Base-by-base conservation (phyloP, 2,329 filamentous ascomycete species). In the Penicillium sp. region DNA sequence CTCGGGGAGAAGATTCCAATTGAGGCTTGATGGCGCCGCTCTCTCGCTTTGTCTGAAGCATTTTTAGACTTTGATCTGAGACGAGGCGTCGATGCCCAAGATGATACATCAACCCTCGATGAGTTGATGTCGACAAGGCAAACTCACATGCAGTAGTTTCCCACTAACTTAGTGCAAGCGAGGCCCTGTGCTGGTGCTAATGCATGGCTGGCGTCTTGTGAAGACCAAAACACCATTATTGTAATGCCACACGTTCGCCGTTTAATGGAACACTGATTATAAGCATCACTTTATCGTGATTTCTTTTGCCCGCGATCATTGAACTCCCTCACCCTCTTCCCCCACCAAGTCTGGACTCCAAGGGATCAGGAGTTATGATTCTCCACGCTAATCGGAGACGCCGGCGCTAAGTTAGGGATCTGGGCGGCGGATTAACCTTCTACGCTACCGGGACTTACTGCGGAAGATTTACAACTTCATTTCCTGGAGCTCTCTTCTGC, bases 91-190 rank as follows among this genome's bases (percentile, higher is more conserved):
- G 47, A 56, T 51, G 41, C 31, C 60, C 54, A 44, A 52, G 54
- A 56, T 66, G 66, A 69, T 62, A 64, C 64, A 69, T 68, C 66
- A 64, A 56, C 50, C 51, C 47, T 38, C 55, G 26, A 35, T 47
- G n/a, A 26, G 31, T 46, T 26, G 41, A 55, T 62, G 49, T 58
- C 52, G 41, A 57, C 56, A 59, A 66, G 65, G 64, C 61, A 65
- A 68, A 61, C 60, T 60, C 61, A 61, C 65, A 62, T 65, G 64
- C 66, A 67, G 64, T 62, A 66, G 57, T 19, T 47, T 49, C 26
- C 61, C 60, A 31, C 59, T 61, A 56, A 58, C 47, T 35, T 46
- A 55, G 53, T 50, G 47, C 53, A n/a, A 41, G 50, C 45, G 56
- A 62, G 54, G 58, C 55, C 19, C 50, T 64, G 56, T 61, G 59